phyloP scores from a whole-genome alignment of 2,329 filamentous ascomycete species.

The Penicillium brevicompactum region DNA sequence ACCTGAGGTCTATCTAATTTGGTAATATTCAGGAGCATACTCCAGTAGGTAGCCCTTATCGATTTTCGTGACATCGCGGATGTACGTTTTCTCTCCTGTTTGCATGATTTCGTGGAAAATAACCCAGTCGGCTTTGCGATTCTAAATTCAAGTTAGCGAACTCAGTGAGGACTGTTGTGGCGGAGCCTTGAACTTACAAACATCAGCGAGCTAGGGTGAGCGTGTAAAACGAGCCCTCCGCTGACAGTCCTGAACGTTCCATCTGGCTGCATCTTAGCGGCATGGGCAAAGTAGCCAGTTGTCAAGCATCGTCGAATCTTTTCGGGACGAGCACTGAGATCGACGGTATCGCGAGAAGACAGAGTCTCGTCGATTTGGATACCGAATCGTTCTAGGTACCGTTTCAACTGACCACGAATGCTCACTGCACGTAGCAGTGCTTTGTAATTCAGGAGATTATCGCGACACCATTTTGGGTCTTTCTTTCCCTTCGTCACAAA shows the following conservation, averaged over 20 bases:
- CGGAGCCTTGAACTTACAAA: conserved; percentile 59
- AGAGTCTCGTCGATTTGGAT: conserved; percentile 67
- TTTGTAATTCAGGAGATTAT: conserved; percentile 86
- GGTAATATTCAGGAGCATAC: conserved; percentile 83
- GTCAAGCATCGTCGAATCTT: conserved; percentile 83
- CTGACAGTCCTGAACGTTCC: conserved; percentile 86
- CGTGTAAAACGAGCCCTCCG: conserved; percentile 75
- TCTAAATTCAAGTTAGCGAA: conserved; percentile 47
- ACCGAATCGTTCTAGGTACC: conserved; percentile 84
- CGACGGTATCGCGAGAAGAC: conserved; percentile 34
- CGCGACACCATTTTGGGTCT: conserved; percentile 81
- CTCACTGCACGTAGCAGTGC: conserved; percentile 79
- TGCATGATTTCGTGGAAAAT: conserved; percentile 94
- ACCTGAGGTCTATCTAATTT: conserved; percentile 46
- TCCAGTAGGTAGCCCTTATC: conserved; percentile 91
- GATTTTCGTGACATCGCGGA: conserved; percentile 89
- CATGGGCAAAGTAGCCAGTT: conserved; percentile 88
- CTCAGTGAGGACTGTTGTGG: neutral
- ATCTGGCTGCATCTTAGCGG: conserved; percentile 90
- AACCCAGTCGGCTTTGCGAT: conserved; percentile 94
- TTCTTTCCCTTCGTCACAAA: conserved; percentile 83
- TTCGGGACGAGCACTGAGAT: conserved; percentile 61
- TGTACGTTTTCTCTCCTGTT: conserved; percentile 83
- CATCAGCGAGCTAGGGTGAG: conserved; percentile 89
- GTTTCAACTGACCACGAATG: conserved; percentile 80